Percentiles rank a stretch among this genome's conserved stretches.
phyloP scores from a whole-genome alignment of 2,329 filamentous ascomycete genomes.

The Aspergillus novoparasiticus region DNA sequence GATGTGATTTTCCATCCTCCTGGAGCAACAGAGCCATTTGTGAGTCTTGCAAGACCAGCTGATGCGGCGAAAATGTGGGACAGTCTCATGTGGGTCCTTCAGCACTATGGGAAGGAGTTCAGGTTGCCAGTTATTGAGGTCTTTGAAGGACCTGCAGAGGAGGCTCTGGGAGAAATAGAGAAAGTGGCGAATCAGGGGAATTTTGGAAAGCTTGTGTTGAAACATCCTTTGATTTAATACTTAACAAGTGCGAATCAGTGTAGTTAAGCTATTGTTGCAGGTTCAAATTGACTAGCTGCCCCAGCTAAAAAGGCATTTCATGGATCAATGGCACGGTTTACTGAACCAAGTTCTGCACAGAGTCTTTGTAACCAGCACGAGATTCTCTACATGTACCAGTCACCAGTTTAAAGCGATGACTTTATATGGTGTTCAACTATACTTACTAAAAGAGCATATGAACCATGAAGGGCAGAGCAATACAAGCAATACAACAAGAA shows the following conservation, averaged over 20 bases:
- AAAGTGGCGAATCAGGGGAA: not conserved
- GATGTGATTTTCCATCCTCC: not conserved
- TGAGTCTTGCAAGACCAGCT: not conserved
- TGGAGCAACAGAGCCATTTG: not conserved
- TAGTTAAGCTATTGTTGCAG: too few relatives aligned
- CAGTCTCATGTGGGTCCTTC: not conserved
- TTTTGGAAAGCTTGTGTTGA: not conserved
- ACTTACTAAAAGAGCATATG: too few relatives aligned
- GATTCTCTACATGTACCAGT: too few relatives aligned
- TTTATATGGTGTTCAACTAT: too few relatives aligned
- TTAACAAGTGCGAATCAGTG: not conserved
- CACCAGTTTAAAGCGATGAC: too few relatives aligned
- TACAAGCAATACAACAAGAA: too few relatives aligned
- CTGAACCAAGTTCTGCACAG: too few relatives aligned
- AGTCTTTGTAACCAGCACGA: too few relatives aligned
- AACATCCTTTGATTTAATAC: not conserved
- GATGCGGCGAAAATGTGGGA: not conserved
- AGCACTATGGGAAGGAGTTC: not conserved
- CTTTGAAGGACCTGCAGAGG: not conserved
- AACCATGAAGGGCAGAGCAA: too few relatives aligned
- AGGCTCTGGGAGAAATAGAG: not conserved
- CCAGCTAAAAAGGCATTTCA: too few relatives aligned
- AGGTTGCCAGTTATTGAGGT: not conserved
- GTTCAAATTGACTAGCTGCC: too few relatives aligned
- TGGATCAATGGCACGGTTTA: too few relatives aligned